These are phyloP conservation scores for Stephania yunnanensis DNA, from an alignment of 164 flowering plant genomes.

Conservation along the genomic window DNA sequence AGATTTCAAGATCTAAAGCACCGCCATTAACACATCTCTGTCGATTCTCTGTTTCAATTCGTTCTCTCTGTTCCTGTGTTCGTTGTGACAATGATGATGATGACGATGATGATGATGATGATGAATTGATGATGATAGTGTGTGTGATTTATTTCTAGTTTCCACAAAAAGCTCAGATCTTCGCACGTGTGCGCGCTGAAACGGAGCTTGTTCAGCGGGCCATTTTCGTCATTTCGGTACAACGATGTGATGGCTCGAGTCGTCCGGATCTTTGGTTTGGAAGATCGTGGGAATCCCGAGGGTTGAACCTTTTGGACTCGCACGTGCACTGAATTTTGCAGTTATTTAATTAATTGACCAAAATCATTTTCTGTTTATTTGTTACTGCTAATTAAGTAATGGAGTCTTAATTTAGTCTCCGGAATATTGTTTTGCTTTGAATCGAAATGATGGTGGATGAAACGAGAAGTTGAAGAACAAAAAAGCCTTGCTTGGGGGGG, in stretches of 20 bases:
- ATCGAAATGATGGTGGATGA: not conserved
- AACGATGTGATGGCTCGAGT: not conserved
- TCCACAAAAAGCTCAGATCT: constrained; percentile 13
- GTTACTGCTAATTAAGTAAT: not conserved
- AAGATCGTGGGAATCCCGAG: no score
- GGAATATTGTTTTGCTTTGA: not conserved
- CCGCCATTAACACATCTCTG: not conserved
- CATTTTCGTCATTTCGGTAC: constrained; percentile 1
- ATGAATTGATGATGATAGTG: constrained; percentile 12
- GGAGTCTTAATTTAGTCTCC: not conserved
- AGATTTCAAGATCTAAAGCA: constrained; percentile 1
- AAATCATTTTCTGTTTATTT: no score
- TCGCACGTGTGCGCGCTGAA: constrained; percentile 11
- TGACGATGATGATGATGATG: not conserved
- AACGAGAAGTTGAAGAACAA: not conserved
- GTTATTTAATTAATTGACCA: not conserved
- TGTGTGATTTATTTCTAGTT: not conserved
- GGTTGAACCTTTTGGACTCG: not conserved
- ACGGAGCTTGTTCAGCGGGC: constrained; percentile 2
- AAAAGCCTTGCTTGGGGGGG: not conserved
- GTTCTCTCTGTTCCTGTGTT: not conserved
- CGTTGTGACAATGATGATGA: not conserved
- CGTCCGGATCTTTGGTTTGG: not conserved
- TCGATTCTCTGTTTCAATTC: not conserved
- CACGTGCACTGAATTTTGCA: not conserved